Percentiles rank a stretch among this genome's conserved stretches.
Conservation (phyloP, 257 asterid genomes). For the Rauvolfia tetraphylla region DNA sequence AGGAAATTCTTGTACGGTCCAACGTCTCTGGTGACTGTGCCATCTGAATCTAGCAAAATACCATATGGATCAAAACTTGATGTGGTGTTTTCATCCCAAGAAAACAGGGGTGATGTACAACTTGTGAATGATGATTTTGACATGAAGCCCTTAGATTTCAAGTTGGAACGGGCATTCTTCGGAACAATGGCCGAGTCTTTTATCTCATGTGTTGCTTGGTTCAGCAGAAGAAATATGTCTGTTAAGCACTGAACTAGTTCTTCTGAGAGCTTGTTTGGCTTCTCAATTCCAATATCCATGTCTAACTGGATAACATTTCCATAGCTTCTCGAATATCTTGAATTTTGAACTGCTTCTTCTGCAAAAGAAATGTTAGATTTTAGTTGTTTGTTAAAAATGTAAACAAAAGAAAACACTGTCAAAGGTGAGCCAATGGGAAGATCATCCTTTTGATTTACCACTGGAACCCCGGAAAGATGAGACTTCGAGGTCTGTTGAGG, state of each 20-base stretch:
- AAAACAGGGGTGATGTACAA: conserved; percentile 48
- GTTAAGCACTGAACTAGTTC: conserved; percentile 70
- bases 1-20: conserved; percentile 80
- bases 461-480: conserved; percentile 28
- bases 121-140: conserved; percentile 59
- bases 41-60: conserved; percentile 56
- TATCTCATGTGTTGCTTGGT: conserved; percentile 45
- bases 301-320: conserved; percentile 23
- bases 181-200: conserved; percentile 47
- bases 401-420: background rate
- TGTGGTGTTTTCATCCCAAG: conserved; percentile 32
- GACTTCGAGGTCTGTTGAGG: conserved; percentile 45
- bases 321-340: conserved; percentile 41
- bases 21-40: conserved; percentile 43
- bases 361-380: conserved; percentile 2
- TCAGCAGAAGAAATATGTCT: conserved; percentile 58
- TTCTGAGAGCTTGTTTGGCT: conserved; percentile 70
- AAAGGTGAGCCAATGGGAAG: background rate
- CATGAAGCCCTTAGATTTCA: conserved; percentile 62
- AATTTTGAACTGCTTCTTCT: conserved; percentile 36
- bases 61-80: conserved; percentile 69
- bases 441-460: conserved; percentile 17
- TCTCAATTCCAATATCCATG: conserved; percentile 34
- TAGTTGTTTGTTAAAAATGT: background rate
- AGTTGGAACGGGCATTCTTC: conserved; percentile 44